Conservation (phyloP, 139 green algal species). For the Micromonas commoda region DNA sequence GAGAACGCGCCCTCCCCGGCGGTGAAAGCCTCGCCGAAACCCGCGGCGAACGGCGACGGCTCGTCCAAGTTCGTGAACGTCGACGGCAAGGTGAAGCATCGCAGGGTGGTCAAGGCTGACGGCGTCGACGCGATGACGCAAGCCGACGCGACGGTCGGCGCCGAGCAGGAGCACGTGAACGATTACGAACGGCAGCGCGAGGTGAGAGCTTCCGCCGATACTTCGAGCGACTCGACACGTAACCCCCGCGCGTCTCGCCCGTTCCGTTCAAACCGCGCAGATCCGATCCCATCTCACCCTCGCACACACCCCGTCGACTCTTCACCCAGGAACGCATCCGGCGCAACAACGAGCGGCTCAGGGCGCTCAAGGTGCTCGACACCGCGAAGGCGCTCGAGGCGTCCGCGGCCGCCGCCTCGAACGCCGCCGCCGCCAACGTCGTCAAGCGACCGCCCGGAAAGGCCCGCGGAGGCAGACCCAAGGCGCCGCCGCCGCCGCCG, state of each 20-base stretch:
- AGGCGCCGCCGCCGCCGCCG: background rate
- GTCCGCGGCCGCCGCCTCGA: no score
- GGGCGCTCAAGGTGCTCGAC: background rate
- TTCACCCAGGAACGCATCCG: background rate
- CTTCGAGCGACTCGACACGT: no score
- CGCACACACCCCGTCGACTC: no score
- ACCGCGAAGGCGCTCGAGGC: background rate
- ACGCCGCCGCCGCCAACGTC: no score
- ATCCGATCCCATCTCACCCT: no score
- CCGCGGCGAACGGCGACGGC: no score
- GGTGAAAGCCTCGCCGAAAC: background rate
- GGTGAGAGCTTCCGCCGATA: background rate
- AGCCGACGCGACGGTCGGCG: background rate
- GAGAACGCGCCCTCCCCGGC: background rate
- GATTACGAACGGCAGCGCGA: constrained; percentile 15
- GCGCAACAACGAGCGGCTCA: background rate
- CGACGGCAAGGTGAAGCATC: background rate
- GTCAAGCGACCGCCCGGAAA: background rate
- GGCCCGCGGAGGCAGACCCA: background rate
- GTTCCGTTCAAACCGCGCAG: no score
- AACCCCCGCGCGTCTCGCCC: background rate
- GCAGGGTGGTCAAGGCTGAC: background rate
- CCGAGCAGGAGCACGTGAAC: background rate
- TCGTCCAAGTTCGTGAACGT: background rate
- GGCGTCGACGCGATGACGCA: background rate